phyloP scores from a whole-genome alignment of 805 yeast species.

The Pichia kluyveri region DNA sequence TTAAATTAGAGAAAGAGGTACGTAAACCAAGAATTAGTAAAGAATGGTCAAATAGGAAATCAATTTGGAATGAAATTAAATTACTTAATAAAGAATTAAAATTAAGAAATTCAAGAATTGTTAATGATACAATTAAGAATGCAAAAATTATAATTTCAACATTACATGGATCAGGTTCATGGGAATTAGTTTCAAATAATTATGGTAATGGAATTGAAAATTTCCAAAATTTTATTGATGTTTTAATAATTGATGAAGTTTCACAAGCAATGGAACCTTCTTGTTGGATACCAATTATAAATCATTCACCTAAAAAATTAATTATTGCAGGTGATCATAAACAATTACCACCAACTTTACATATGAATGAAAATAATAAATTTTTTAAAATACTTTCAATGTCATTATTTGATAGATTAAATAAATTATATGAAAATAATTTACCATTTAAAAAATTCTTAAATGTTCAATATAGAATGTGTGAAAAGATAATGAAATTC shows the following conservation, averaged over 20 bases:
- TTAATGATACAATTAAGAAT: constrained; percentile 45
- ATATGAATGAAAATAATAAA: constrained; percentile 26
- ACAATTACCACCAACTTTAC: constrained; percentile 88
- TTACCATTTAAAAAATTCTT: constrained; percentile 42
- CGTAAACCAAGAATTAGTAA: constrained; percentile 30
- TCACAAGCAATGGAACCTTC: constrained; percentile 93
- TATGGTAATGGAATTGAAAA: constrained; percentile 21
- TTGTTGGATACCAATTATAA: constrained; percentile 87
- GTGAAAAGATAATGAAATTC: constrained; percentile 64
- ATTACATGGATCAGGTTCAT: constrained; percentile 78
- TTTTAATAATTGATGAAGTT: constrained; percentile 88
- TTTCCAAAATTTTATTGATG: constrained; percentile 42
- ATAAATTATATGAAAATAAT: constrained; percentile 36
- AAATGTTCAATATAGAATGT: constrained; percentile 84
- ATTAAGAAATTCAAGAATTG: constrained; percentile 53
- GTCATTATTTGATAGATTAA: constrained; percentile 77
- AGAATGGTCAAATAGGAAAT: constrained; percentile 53
- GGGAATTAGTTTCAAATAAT: constrained; percentile 48
- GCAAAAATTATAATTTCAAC: constrained; percentile 75
- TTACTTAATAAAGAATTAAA: constrained; percentile 62
- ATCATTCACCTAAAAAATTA: constrained; percentile 50
- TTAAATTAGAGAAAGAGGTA: constrained; percentile 31
- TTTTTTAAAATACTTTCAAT: constrained; percentile 40
- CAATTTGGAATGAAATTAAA: constrained; percentile 61
- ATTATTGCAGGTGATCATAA: constrained; percentile 89